phyloP scores from a whole-genome alignment of 2,329 filamentous ascomycete genomes.

The Alternaria ethzedia region DNA sequence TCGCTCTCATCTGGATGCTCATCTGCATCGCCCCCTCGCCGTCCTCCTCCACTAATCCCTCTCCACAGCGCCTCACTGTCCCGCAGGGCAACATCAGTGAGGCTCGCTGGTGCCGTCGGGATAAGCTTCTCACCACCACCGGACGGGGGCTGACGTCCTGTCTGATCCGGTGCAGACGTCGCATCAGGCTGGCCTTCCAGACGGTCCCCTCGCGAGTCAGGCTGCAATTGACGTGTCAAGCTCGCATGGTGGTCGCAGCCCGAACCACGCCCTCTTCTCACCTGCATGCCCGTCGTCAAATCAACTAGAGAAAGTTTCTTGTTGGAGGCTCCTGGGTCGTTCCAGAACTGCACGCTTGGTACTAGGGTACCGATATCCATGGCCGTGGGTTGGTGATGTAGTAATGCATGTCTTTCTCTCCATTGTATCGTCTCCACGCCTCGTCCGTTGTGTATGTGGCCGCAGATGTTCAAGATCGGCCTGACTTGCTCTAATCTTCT shows the following conservation, averaged over 20 bases:
- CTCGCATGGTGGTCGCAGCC: conserved; percentile 28
- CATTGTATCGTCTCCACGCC: conserved; percentile 69
- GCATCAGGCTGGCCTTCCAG: conserved; percentile 28
- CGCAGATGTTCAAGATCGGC: conserved; percentile 71
- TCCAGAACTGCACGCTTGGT: conserved; percentile 57
- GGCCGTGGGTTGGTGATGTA: not conserved
- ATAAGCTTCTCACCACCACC: conserved; percentile 25
- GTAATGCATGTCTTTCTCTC: conserved; percentile 50
- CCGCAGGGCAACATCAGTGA: conserved; percentile 21
- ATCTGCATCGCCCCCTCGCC: conserved; percentile 23
- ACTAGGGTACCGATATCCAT: conserved; percentile 51
- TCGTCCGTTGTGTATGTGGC: conserved; percentile 73
- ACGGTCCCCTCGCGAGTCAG: conserved; percentile 16
- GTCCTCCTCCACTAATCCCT: conserved; percentile 6
- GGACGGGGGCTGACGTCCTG: conserved; percentile 25
- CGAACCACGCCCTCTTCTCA: conserved; percentile 41
- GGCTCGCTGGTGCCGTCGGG: conserved; percentile 30
- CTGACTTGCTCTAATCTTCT: conserved; percentile 65
- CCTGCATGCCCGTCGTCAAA: conserved; percentile 54
- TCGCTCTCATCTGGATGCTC: conserved; percentile 22
- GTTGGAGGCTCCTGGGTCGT: conserved; percentile 63
- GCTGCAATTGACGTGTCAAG: conserved; percentile 35
- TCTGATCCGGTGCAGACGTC: not conserved
- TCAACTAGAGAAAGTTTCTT: conserved; percentile 70
- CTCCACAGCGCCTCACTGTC: conserved; percentile 30